Evolutionary conservation across 345 rosid species (phyloP), one percentile per base, ranked within the genome.

Genomic region (Reutealis trisperma): DNA sequence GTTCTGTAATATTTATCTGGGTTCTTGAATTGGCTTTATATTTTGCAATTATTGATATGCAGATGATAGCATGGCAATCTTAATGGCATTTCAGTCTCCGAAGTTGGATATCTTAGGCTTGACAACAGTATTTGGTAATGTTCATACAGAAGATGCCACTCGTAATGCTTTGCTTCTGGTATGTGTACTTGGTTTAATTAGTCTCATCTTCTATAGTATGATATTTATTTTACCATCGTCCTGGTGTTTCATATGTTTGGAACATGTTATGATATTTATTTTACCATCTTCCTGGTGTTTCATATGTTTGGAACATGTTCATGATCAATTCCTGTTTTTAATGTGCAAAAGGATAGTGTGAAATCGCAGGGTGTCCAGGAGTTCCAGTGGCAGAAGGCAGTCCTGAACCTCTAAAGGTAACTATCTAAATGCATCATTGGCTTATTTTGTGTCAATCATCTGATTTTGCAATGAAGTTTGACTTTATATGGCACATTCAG

Each of bases 31-130:
- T 49, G 0, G 5, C 64, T n/a, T 37, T 52, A 15, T 30, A 8
- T 14, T 67, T 51, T 49, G 30, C 62, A 24, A 2, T 58, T 21
- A 45, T 44, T 75, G 59, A 54, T 76, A 65, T 14, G 32, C 85
- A 93, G 99, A 96, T 87, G 99, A 96, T 82, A 87, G 88, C 86
- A 96, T 93, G 93, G 93, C 98, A 71, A 90, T 96, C 70, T 74
- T 96, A 67, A 96, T 96, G 99, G 99, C 98, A 41, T 96, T 96
- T 79, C 93, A 96, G 78, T 82, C 90, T 74, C 96, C 92, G 0
- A 87, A 89, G 82, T 37, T 89, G 77, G 98, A 96, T 64, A 82
- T 96, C 72, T 64, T 96, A 78, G 99, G 99, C 42, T 63, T 96
- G 81, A 96, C 98, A 12, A 93, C 99, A 32, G 75, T 91, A 65